phyloP scores from a whole-genome alignment of 768 basidiomycete genomes.

The Sporobolomyces pararoseus region DNA sequence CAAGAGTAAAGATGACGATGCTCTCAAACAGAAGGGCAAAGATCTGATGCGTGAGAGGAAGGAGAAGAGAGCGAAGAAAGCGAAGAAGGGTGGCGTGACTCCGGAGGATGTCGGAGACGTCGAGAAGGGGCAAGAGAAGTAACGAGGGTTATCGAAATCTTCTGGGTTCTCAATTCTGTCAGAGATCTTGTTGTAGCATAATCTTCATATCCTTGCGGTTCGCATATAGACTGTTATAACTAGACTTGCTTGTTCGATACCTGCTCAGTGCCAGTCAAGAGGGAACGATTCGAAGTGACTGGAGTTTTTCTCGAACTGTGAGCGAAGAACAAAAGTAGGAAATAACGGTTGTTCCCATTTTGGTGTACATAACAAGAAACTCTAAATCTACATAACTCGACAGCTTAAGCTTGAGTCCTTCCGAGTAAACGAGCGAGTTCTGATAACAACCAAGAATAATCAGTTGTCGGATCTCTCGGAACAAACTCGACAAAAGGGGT shows the following conservation, averaged over 20 bases:
- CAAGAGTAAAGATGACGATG: constrained; percentile 30
- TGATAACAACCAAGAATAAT: neutral
- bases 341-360: neutral
- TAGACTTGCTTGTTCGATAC: neutral
- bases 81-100: no score
- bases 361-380: neutral
- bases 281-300: no score
- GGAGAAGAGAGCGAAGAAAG: neutral
- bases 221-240: neutral
- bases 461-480: neutral
- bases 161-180: neutral
- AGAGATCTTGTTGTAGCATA: constrained; percentile 2
- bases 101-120: neutral
- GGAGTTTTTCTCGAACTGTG: no score
- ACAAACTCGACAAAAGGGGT: neutral
- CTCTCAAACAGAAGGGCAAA: constrained; percentile 29
- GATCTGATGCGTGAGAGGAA: constrained; percentile 9
- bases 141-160: neutral
- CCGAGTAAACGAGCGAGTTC: constrained; percentile 24
- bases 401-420: constrained; percentile 20
- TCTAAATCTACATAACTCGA: neutral
- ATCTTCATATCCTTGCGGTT: neutral
- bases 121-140: constrained; percentile 1
- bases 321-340: neutral
- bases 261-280: no score